Percentiles rank a stretch among this genome's conserved stretches.
phyloP scores from a whole-genome alignment of 495 filamentous ascomycete genomes.

The Aspergillus steynii region DNA sequence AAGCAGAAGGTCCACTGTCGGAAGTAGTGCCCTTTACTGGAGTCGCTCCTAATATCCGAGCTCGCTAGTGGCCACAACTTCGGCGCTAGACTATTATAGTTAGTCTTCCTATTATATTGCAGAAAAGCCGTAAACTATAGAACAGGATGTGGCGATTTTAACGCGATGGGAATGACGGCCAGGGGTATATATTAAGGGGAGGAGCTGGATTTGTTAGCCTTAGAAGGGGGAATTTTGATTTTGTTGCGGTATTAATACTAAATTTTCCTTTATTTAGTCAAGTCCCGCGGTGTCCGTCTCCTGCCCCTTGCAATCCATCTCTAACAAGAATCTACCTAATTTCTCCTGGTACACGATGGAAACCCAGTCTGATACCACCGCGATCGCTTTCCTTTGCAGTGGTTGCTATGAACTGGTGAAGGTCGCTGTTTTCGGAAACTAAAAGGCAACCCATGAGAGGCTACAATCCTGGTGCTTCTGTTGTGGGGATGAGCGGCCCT shows the following conservation, averaged over 20 bases:
- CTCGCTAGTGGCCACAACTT: slow-evolving; percentile 1
- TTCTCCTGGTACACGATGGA: slow-evolving; percentile 1
- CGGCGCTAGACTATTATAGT: neutral
- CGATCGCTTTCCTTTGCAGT: neutral
- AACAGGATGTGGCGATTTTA: neutral
- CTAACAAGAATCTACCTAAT: neutral
- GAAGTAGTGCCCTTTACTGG: neutral
- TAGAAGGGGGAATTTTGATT: neutral
- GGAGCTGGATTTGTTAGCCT: slow-evolving; percentile 1
- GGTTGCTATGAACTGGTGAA: slow-evolving; percentile 2
- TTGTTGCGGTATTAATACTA: neutral
- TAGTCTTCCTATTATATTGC: slow-evolving; percentile 1
- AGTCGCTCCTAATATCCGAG: neutral
- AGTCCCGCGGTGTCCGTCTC: neutral
- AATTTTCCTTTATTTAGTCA: neutral
- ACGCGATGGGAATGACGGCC: neutral
- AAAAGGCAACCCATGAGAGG: neutral
- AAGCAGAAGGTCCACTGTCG: neutral
- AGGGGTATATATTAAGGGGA: neutral
- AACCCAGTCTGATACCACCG: neutral
- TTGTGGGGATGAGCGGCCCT: neutral
- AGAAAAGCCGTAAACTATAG: neutral
- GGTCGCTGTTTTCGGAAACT: neutral
- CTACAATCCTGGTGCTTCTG: slow-evolving; percentile 1
- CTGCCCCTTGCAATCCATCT: neutral